A percentile compares a stretch with the other conserved stretches of the same genome.
These are phyloP conservation scores for Plasmodium falciparum DNA, from an alignment of 169 alveolate species.

Conservation along the genomic window DNA sequence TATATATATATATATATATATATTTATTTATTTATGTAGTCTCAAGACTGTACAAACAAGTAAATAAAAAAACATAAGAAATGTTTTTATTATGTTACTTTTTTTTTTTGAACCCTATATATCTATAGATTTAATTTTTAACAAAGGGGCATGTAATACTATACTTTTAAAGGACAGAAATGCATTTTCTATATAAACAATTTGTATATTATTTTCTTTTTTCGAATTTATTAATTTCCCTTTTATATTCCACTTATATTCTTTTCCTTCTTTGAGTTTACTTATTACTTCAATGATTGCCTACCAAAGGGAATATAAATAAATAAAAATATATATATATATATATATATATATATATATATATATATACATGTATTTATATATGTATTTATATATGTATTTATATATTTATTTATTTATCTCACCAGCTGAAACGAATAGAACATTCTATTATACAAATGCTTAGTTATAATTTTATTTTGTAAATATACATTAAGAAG, in stretches of 20 bases:
- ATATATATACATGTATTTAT: background rate
- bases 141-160: conserved; percentile 41
- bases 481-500: conserved; percentile 49
- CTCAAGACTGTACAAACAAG: background rate
- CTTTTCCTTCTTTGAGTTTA: conserved; percentile 47
- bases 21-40: too few species aligned
- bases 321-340: background rate
- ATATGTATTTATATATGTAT: background rate
- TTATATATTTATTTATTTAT: background rate
- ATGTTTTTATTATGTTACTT: background rate
- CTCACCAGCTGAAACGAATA: conserved; percentile 59
- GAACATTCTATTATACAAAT: conserved; percentile 41
- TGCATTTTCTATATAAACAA: conserved; percentile 61
- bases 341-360: background rate
- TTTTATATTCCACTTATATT: conserved; percentile 44
- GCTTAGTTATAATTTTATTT: conserved; percentile 16
- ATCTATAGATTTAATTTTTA: conserved; percentile 73
- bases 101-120: background rate
- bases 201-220: conserved; percentile 59
- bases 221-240: conserved; percentile 56
- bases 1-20: too few species aligned
- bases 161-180: conserved; percentile 29
- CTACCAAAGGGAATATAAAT: conserved; percentile 14
- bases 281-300: conserved; percentile 39
- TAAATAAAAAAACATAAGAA: background rate